Conservation (phyloP, 2,329 filamentous ascomycete species). For the Cladorrhinum sp. region DNA sequence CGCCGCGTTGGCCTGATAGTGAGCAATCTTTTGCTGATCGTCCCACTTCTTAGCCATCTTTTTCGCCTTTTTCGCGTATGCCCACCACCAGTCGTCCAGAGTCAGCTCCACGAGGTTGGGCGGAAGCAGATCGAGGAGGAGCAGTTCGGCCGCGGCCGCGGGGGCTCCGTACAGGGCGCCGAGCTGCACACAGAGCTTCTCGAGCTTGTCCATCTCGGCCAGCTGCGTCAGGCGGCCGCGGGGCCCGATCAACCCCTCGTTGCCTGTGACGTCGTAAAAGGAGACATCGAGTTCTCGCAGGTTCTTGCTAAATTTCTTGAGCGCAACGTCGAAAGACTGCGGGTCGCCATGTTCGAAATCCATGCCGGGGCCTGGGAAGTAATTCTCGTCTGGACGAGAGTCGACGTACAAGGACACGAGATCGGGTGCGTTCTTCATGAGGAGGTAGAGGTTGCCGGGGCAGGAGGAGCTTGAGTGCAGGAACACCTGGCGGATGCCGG, state of each 20-base stretch:
- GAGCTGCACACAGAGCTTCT: slow-evolving; percentile 28
- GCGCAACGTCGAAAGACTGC: slow-evolving; percentile 25
- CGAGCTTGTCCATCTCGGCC: slow-evolving; percentile 19
- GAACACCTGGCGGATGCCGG: slow-evolving; percentile 25
- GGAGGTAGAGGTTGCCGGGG: slow-evolving; percentile 25
- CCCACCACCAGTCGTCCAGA: slow-evolving; percentile 32
- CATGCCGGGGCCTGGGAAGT: neutral
- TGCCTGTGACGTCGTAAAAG: slow-evolving; percentile 26
- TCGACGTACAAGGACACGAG: slow-evolving; percentile 30
- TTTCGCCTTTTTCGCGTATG: slow-evolving; percentile 17
- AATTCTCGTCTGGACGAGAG: slow-evolving; percentile 18
- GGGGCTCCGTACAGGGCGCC: slow-evolving; percentile 23
- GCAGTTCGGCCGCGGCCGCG: slow-evolving; percentile 10
- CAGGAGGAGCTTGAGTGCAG: slow-evolving; percentile 27
- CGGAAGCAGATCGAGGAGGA: slow-evolving; percentile 26
- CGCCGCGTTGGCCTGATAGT: slow-evolving; percentile 22
- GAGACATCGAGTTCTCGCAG: slow-evolving; percentile 28
- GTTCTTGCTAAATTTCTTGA: slow-evolving; percentile 20
- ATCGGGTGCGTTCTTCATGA: slow-evolving; percentile 26
- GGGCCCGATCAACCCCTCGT: slow-evolving; percentile 22
- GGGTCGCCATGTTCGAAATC: slow-evolving; percentile 14
- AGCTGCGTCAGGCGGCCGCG: slow-evolving; percentile 27
- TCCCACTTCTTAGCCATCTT: slow-evolving; percentile 19
- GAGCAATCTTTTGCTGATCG: slow-evolving; percentile 10
- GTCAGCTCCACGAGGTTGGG: slow-evolving; percentile 27